These are phyloP conservation scores for Sarcodon sp. DNA, from an alignment of 768 basidiomycete species.

Conservation along the genomic window DNA sequence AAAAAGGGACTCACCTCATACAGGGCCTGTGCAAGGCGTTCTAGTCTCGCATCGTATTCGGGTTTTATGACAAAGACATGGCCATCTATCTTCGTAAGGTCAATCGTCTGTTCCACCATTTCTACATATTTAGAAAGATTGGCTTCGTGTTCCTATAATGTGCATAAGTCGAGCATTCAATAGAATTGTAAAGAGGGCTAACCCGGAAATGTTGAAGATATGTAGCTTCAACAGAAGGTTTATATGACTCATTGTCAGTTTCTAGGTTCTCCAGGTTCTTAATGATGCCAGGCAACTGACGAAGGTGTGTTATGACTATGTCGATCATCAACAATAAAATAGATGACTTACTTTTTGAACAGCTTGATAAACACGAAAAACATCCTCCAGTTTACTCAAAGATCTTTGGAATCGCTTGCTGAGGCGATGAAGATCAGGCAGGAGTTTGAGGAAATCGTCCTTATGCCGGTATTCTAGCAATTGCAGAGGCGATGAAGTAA, in stretches of 20 bases:
- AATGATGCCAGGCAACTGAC: constrained; percentile 65
- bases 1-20: constrained; percentile 15
- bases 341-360: constrained; percentile 51
- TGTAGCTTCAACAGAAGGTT: constrained; percentile 46
- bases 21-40: constrained; percentile 57
- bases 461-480: constrained; percentile 16
- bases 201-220: constrained; percentile 58
- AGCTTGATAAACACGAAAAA: constrained; percentile 92
- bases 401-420: constrained; percentile 85
- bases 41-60: constrained; percentile 72
- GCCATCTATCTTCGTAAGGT: constrained; percentile 71
- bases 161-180: background rate
- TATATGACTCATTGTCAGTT: constrained; percentile 31
- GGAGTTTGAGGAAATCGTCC: constrained; percentile 79
- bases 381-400: constrained; percentile 81
- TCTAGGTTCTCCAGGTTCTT: constrained; percentile 42
- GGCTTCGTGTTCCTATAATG: constrained; percentile 43
- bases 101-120: constrained; percentile 95
- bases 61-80: constrained; percentile 90
- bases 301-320: background rate
- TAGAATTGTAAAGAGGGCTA: constrained; percentile 4
- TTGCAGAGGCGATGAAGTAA: background rate
- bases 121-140: constrained; percentile 71
- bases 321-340: background rate
- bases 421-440: constrained; percentile 91